phyloP scores from a whole-genome alignment of 2,329 filamentous ascomycete species.

The Cercospora janseana region DNA sequence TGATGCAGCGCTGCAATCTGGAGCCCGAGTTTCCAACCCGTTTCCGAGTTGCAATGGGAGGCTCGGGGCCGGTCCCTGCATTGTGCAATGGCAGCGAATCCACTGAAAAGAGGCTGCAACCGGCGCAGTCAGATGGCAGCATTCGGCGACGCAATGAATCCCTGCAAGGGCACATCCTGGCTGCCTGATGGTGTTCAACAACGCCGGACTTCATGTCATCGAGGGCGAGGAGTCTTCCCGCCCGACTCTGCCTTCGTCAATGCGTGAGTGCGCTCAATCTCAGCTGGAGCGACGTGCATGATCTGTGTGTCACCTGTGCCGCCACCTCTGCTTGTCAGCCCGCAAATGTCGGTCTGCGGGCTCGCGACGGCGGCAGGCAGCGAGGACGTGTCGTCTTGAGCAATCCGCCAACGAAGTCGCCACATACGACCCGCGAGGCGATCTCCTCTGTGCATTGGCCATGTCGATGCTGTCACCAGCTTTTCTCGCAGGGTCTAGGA shows the following conservation, averaged over 20 bases:
- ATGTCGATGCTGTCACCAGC: too few relatives aligned
- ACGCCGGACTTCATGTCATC: background rate
- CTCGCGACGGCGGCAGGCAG: background rate
- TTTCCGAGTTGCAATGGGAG: too few relatives aligned
- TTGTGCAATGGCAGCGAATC: too few relatives aligned
- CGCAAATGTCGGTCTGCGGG: background rate
- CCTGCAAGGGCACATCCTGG: slow-evolving; percentile 3
- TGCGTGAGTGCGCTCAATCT: slow-evolving; percentile 1
- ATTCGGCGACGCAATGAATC: slow-evolving; percentile 2
- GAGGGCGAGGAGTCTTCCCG: background rate
- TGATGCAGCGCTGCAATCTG: too few relatives aligned
- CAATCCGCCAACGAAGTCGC: too few relatives aligned
- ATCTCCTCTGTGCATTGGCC: too few relatives aligned
- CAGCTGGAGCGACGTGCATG: background rate
- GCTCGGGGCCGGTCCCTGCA: too few relatives aligned
- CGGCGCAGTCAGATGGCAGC: too few relatives aligned
- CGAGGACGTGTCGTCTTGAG: background rate
- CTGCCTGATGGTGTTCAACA: background rate
- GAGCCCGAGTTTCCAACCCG: too few relatives aligned
- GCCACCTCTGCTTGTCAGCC: background rate
- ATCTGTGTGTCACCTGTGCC: background rate
- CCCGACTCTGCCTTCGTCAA: background rate
- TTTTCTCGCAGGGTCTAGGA: too few relatives aligned
- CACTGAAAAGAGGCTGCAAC: too few relatives aligned
- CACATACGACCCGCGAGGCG: too few relatives aligned